Percentiles rank a stretch among this genome's conserved stretches.
phyloP scores from a whole-genome alignment of 352 stramenopile species.

The Blastocystis sp. region DNA sequence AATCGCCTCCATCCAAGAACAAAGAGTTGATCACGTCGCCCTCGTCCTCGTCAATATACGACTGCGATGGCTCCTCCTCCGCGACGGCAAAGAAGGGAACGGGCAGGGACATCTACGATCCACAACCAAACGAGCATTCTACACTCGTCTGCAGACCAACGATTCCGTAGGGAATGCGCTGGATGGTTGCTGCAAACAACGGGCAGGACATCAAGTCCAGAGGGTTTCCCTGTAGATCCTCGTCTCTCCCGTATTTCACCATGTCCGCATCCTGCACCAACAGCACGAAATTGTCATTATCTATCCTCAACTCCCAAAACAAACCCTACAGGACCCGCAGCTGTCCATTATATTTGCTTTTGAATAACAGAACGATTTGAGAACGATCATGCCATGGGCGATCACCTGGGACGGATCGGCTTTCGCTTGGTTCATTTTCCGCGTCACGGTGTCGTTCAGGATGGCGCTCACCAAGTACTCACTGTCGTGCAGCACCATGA shows the following conservation, averaged over 20 bases:
- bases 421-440: neutral
- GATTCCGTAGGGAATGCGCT: neutral
- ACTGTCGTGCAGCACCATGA: neutral
- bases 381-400: neutral
- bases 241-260: neutral
- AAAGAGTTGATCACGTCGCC: neutral
- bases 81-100: neutral
- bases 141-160: neutral
- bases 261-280: neutral
- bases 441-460: neutral
- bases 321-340: neutral
- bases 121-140: neutral
- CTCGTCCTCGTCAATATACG: neutral
- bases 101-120: neutral
- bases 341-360: neutral
- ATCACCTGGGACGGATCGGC: neutral
- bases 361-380: conserved; percentile 35
- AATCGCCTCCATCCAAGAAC: neutral
- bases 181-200: neutral
- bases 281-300: conserved; percentile 10
- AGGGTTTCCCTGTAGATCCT: neutral
- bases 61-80: neutral
- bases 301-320: neutral
- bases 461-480: conserved; percentile 19
- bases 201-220: neutral